Evolutionary conservation across 805 yeast genomes (phyloP).

Genomic region (Ogataea trehaloabstinens): DNA sequence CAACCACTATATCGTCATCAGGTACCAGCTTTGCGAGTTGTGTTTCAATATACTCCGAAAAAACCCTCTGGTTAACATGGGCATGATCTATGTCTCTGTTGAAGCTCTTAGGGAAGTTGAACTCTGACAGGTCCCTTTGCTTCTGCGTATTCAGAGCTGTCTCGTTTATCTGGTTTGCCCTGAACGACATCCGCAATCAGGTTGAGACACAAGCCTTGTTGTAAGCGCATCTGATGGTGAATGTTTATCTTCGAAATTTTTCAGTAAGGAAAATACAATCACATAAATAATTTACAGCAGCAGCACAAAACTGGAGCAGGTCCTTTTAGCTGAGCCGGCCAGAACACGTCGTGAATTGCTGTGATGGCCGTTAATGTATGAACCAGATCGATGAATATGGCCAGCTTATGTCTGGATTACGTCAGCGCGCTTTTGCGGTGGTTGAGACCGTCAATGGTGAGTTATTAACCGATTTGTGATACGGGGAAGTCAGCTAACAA

Average conservation of each 20-base stretch:
- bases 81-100: constrained; percentile 34
- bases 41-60: constrained; percentile 39
- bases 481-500: too few species aligned
- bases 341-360: too few species aligned
- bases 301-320: too few species aligned
- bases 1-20: constrained; percentile 49
- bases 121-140: constrained; percentile 14
- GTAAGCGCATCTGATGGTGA: too few species aligned
- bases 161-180: constrained; percentile 14
- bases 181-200: constrained; percentile 15
- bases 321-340: too few species aligned
- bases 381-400: too few species aligned
- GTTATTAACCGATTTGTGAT: too few species aligned
- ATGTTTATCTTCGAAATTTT: too few species aligned
- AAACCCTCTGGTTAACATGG: constrained; percentile 38
- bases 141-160: constrained; percentile 12
- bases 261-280: too few species aligned
- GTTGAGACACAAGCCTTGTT: too few species aligned
- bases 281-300: too few species aligned
- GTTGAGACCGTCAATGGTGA: neutral
- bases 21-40: constrained; percentile 38
- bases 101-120: constrained; percentile 37
- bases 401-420: neutral
- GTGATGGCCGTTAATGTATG: too few species aligned
- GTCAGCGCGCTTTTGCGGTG: neutral